Evolutionary conservation across 192 early-diverging fungal genomes (phyloP).

Genomic region (Radiomyces spectabilis): DNA sequence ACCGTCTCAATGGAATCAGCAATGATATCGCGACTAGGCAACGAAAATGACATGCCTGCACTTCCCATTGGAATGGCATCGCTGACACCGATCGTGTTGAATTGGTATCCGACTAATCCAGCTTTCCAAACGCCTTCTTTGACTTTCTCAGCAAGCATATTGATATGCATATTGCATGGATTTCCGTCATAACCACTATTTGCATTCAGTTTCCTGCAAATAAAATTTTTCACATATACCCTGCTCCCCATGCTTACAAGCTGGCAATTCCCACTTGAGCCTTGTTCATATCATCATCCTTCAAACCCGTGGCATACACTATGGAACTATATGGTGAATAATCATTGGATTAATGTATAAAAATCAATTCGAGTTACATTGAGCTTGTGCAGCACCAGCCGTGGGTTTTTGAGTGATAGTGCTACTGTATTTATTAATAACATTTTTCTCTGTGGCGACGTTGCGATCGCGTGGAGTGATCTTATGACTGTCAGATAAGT

Average conservation of each 20-base stretch:
- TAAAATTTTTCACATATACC: not conserved
- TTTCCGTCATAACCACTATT: constrained; percentile 95
- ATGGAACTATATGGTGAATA: not conserved
- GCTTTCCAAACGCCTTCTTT: constrained; percentile 90
- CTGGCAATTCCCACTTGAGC: constrained; percentile 95
- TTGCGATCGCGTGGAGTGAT: not conserved
- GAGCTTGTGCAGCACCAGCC: constrained; percentile 92
- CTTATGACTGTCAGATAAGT: not conserved
- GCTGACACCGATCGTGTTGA: constrained; percentile 97
- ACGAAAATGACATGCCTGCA: constrained; percentile 91
- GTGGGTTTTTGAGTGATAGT: constrained; percentile 93
- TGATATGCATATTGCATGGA: constrained; percentile 99
- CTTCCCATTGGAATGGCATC: constrained; percentile 99
- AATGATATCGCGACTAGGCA: constrained; percentile 96
- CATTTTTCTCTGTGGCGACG: constrained; percentile 22
- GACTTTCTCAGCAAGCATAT: constrained; percentile 79
- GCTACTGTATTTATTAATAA: constrained; percentile 85
- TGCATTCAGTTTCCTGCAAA: not conserved
- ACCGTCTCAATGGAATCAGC: constrained; percentile 99
- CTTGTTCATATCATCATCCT: constrained; percentile 70
- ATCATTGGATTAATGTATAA: not conserved
- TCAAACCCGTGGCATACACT: constrained; percentile 94
- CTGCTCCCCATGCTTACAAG: constrained; percentile 53
- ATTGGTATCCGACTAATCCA: constrained; percentile 89
- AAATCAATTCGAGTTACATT: constrained; percentile 57